Evolutionary conservation across 139 green algal species (phyloP), one percentile per base, ranked within the genome.

Genomic region (Coccomyxa sp.): DNA sequence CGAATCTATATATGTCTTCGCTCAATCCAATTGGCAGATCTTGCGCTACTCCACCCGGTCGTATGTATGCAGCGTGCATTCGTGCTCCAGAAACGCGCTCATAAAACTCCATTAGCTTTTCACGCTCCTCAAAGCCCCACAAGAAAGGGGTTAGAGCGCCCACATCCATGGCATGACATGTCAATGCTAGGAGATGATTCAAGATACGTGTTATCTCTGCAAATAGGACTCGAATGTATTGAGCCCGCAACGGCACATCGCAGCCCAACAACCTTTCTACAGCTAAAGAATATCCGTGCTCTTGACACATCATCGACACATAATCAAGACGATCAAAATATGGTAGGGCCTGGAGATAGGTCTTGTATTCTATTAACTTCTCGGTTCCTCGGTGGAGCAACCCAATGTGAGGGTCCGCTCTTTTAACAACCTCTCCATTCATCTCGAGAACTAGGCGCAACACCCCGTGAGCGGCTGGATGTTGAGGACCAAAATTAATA

Each of bases 271-370:
- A 85, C 81, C 92, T 92, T 90, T 97, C 94, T 32, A 95, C 85
- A 13, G 94, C 91, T 79, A 97, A 87, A 83, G 93, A 93, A 79
- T 95, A 97, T 15, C 85, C 89, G 84, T 97, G 94, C 87, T 97
- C 94, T 89, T 96, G 94, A 85, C 90, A 94, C 93, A 97, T 97
- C 92, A 96, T 95, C 45, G 92, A 96, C 76, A 96, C 92, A 82
- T 97, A 97, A 87, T 97, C 94, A 77, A 97, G 87, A 80, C 92
- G 89, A 84, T 97, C 94, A 90, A 97, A 97, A 87, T 97, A 97
- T n/a, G 93, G 93, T 32, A 97, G 85, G 0, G 88, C 94, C 91
- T 97, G 92, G 58, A 88, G 66, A 80, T 95, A 96, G 23, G 93
- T 97, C 89, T 97, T 97, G 84, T 97, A 96, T 90, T 97, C 94